Base-by-base conservation (phyloP, 306 rosid species). In the Cucumis cinereus region DNA sequence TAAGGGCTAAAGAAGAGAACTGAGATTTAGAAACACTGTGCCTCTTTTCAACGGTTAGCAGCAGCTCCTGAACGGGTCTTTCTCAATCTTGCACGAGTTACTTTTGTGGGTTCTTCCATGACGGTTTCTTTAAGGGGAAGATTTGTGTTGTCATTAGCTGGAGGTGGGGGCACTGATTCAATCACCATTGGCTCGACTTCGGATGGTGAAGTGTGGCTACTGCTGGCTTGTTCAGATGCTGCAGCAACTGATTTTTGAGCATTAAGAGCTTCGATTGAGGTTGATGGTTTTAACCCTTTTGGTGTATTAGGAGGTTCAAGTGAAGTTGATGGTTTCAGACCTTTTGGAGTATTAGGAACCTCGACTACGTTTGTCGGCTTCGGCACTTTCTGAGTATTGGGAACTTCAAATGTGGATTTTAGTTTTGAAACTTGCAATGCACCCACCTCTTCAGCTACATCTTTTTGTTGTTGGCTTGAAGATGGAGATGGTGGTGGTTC, bases 401-500 rank as follows among this genome's bases (percentile, higher is more conserved):
- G 54, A 68, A 69, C 85, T 68, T 79, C 77, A 59, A 70, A 80
- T 63, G 84, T 50, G 66, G 80, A 64, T 63, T 58, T 50, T 64
- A 78, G 73, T 83, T 79, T 85, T 56, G 87, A 77, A 74, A 73
- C 75, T 80, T 81, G 79, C 8, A 85, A 82, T 73, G 85, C 81
- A 38, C 62, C 79, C 79, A 84, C 82, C 84, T 86, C 93, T 77
- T 83, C 86, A 33, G 82, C 79, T 36, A 83, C 85, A 80, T 77
- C 89, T 79, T 85, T 85, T 76, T 77, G 83, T 50, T 81, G 77
- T 77, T 86, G 86, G 80, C 72, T 83, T 36, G 87, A 90, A 66
- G 95, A 81, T 69, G 95, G 89, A 80, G 87, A 74, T 74, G 89
- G 38, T 17, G 90, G 85, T 20, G 58, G 79, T 79, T 78, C 85